Evolutionary conservation across 139 green algal species (phyloP), one percentile per base, ranked within the genome.

Genomic region (Tetratostichococcus sp.): DNA sequence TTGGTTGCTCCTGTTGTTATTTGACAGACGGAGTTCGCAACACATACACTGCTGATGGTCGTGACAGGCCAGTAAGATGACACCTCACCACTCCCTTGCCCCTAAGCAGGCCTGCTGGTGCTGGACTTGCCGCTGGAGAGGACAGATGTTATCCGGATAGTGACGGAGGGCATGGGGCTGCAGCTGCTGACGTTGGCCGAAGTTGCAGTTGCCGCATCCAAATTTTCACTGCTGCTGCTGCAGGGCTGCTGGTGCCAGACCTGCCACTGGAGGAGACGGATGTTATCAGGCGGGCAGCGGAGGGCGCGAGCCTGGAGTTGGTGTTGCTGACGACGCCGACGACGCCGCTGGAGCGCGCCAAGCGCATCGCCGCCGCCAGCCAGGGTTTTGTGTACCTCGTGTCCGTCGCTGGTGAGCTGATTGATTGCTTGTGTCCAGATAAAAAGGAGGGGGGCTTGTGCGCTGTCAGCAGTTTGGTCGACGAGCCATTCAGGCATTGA

Each of bases 301-400:
- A 80, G 23, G 67, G 70, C 8, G 75, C 86, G 25, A 95, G 93
- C 35, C 72, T 99, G 25, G 95, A 99, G 78, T 87, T 99, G 68
- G 93, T 99, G 65, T 79, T 98, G 74, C 85, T 98, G 2, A 77
- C 82, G 43, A 98, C 94, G 21, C 96, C 96, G 50, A 98, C 94
- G 35, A 99, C 96, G 6, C 93, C 94, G 21, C 42, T 33, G 39
- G 77, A 86, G 26, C 81, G 88, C 33, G 88, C 88, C 84, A 39
- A 73, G 23, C 75, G 79, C 70, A 99, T 99, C 73, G 96, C 92
- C 1, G 70, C 90, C 34, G 86, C 74, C 65, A 92, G 82, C 73
- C 86, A 97, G 75, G 96, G 96, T 65, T 99, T 99, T 79, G 86
- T 99, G 1, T 99, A 99, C 87, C 88, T 99, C 23, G 96, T 99